Base-by-base conservation (phyloP, 805 yeast genomes). In the Hermanozyma aechmeae region DNA sequence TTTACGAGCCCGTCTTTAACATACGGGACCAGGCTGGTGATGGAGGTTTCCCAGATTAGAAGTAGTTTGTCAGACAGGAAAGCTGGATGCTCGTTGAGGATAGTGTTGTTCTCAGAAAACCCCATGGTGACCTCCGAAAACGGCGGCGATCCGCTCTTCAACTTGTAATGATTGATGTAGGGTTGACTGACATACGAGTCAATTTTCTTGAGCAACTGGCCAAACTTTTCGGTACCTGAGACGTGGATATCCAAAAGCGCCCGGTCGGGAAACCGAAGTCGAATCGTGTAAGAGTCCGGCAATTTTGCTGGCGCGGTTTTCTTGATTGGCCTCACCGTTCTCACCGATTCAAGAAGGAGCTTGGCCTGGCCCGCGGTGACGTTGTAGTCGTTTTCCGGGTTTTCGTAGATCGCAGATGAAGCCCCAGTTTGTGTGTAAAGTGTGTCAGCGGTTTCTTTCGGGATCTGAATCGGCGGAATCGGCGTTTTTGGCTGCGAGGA, bases 331-430 rank as follows among this genome's bases (percentile, higher is more conserved):
- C n/a, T n/a, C n/a, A n/a, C n/a, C n/a, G n/a, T n/a, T n/a, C n/a
- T n/a, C n/a, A n/a, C n/a, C n/a, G n/a, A n/a, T n/a, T n/a, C n/a
- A n/a, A n/a, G n/a, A n/a, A n/a, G n/a, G 13, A 53, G 34, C 27
- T 53, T 50, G 2, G 61, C 65, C 35, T 62, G 67, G 12, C 46
- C 30, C 4, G 55, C 40, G 2, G 65, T 58, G 51, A 62, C 42
- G 14, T 57, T 52, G 39, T 62, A 62, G 36, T 62, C 68, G 21
- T 51, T 56, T 12, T 60, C 66, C 3, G 66, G 66, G 33, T 61
- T 62, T 14, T 61, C 64, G 31, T 60, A 62, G 2, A 33, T 16
- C 14, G n/a, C n/a, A n/a, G n/a, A n/a, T n/a, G n/a, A n/a, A n/a
- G n/a, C n/a, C n/a, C n/a, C n/a, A n/a, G n/a, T n/a, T n/a, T n/a